Conservation (phyloP, 495 filamentous ascomycete species). For the Talaromyces borbonicus region DNA sequence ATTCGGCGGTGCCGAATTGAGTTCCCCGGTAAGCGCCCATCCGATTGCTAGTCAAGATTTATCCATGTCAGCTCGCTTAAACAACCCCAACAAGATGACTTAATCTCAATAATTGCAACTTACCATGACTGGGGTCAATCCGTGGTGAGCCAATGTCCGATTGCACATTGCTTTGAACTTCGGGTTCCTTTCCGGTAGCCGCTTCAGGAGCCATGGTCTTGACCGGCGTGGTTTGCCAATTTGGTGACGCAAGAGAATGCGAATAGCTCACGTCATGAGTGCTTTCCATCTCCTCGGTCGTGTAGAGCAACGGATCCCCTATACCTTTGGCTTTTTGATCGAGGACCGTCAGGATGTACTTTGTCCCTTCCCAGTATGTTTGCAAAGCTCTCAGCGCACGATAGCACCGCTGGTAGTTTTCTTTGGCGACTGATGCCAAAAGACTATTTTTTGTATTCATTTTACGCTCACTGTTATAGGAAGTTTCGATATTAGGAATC, state of each 20-base stretch:
- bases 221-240: constrained; percentile 26
- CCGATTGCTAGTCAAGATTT: constrained; percentile 47
- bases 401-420: constrained; percentile 75
- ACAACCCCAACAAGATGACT: too few species aligned
- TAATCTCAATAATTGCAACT: constrained; percentile 17
- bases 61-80: constrained; percentile 26
- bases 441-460: constrained; percentile 58
- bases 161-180: constrained; percentile 21
- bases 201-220: constrained; percentile 17
- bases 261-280: constrained; percentile 31
- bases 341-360: constrained; percentile 76
- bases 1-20: constrained; percentile 71
- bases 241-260: constrained; percentile 30
- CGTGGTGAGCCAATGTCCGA: constrained; percentile 25
- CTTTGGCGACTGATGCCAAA: constrained; percentile 62
- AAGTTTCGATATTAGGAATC: constrained; percentile 27
- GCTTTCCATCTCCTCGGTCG: constrained; percentile 66
- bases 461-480: constrained; percentile 30
- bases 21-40: constrained; percentile 71
- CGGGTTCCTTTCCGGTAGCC: constrained; percentile 16
- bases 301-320: constrained; percentile 70
- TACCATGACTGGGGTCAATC: constrained; percentile 45
- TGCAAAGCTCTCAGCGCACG: constrained; percentile 68
- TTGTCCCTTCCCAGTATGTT: constrained; percentile 74
- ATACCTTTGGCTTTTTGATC: constrained; percentile 81